Conservation (phyloP, 2,329 filamentous ascomycete genomes). For the Neopestalotiopsis sp. region DNA sequence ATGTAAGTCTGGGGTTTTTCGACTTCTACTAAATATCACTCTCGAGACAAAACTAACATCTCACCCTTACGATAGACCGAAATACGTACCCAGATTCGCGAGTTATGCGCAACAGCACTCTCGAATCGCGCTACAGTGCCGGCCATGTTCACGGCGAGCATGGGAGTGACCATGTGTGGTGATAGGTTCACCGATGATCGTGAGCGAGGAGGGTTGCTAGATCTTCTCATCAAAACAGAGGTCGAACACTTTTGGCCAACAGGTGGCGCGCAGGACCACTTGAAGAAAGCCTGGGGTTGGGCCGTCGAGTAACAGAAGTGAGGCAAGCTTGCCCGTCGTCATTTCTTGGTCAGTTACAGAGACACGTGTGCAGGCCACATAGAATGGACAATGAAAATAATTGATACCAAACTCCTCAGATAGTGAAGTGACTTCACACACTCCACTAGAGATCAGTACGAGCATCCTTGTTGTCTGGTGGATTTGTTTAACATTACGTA, state of each 20-base stretch:
- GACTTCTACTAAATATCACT: neutral
- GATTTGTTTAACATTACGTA: too few species aligned
- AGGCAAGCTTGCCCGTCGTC: too few species aligned
- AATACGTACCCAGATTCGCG: conserved; percentile 13
- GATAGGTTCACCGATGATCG: neutral
- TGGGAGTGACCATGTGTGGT: conserved; percentile 16
- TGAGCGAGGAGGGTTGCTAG: neutral
- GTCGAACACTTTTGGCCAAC: conserved; percentile 6
- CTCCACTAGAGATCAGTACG: too few species aligned
- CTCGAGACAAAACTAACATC: neutral
- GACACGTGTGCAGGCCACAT: too few species aligned
- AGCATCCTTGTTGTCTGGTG: too few species aligned
- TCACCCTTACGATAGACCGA: neutral
- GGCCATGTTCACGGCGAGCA: conserved; percentile 14
- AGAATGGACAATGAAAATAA: too few species aligned
- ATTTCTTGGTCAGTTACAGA: too few species aligned
- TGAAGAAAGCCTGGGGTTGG: conserved; percentile 13
- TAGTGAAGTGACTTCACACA: too few species aligned
- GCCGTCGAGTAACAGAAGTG: neutral
- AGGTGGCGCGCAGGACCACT: conserved; percentile 7
- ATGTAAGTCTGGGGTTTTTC: neutral
- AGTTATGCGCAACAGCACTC: conserved; percentile 4
- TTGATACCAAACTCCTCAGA: too few species aligned
- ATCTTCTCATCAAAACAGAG: conserved; percentile 10
- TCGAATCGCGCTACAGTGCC: conserved; percentile 8